A percentile compares a stretch with the other conserved stretches of the same genome.
These are phyloP conservation scores for Aspergillus aculeatinus DNA, from an alignment of 2,329 filamentous ascomycete species.

Conservation along the genomic window DNA sequence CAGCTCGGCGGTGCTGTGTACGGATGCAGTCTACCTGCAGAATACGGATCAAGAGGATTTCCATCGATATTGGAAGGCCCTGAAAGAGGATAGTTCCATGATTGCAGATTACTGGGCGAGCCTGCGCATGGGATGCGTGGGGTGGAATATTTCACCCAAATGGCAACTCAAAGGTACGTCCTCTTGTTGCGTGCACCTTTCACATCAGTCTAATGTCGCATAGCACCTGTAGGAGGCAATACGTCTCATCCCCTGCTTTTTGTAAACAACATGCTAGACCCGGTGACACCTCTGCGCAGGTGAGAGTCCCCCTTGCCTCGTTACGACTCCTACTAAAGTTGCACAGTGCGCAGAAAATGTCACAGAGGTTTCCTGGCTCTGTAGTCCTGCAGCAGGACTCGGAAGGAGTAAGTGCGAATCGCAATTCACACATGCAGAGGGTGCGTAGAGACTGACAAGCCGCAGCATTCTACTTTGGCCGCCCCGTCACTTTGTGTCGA, in stretches of 20 bases:
- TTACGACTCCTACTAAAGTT: slow-evolving; percentile 5
- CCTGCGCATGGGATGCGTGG: slow-evolving; percentile 36
- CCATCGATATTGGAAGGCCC: slow-evolving; percentile 20
- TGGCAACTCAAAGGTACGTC: slow-evolving; percentile 37
- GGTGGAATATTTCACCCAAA: slow-evolving; percentile 36
- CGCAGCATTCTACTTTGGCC: slow-evolving; percentile 34
- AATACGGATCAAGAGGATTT: slow-evolving; percentile 21
- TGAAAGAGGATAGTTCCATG: slow-evolving; percentile 26
- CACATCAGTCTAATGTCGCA: not conserved
- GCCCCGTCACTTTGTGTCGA: slow-evolving; percentile 40
- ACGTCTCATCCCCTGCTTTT: slow-evolving; percentile 56
- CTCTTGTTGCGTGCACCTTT: not conserved
- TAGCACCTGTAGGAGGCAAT: slow-evolving; percentile 30
- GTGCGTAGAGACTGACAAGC: not conserved
- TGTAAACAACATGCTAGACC: slow-evolving; percentile 58
- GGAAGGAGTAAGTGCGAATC: slow-evolving; percentile 37
- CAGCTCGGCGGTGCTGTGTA: slow-evolving; percentile 32
- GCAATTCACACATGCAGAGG: not conserved
- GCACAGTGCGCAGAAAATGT: slow-evolving; percentile 39
- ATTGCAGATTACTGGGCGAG: slow-evolving; percentile 42
- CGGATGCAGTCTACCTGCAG: slow-evolving; percentile 30
- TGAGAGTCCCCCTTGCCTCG: slow-evolving; percentile 9
- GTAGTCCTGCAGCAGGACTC: slow-evolving; percentile 48
- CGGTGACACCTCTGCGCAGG: slow-evolving; percentile 56
- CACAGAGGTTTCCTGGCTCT: slow-evolving; percentile 44